These are phyloP conservation scores for Polygonum maritimum DNA, from an alignment of 148 eudicot genomes.

Conservation along the genomic window DNA sequence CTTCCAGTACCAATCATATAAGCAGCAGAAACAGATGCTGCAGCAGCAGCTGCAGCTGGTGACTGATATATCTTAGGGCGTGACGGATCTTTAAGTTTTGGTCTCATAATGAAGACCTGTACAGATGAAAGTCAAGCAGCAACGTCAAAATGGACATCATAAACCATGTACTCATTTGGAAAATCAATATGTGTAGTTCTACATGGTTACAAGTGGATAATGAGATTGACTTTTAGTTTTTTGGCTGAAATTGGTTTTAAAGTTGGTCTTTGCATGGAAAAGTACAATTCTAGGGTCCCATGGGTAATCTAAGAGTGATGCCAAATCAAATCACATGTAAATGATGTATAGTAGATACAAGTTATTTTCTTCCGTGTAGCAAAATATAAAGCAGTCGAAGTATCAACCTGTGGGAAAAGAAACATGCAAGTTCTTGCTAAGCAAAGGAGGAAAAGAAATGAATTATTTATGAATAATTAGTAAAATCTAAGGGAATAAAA, in stretches of 20 bases:
- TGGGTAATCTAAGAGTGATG: neutral
- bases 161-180: neutral
- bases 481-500: neutral
- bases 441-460: neutral
- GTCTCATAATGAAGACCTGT: conserved; percentile 78
- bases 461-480: neutral
- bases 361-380: neutral
- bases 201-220: neutral
- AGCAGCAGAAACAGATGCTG: conserved; percentile 96
- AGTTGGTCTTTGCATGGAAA: neutral
- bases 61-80: conserved; percentile 79
- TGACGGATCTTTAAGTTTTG: conserved; percentile 52
- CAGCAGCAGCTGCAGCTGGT: conserved; percentile 95
- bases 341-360: neutral
- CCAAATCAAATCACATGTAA: neutral
- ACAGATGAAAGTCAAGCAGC: neutral
- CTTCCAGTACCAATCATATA: conserved; percentile 52
- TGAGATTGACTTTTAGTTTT: neutral
- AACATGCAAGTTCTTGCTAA: no score
- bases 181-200: neutral
- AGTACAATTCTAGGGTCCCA: neutral
- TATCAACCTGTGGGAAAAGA: neutral
- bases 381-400: neutral
- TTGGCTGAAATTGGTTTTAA: neutral
- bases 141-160: neutral